Evolutionary conservation across 1,284 basidiomycete genomes (phyloP).

Genomic region (Mycena sp.): DNA sequence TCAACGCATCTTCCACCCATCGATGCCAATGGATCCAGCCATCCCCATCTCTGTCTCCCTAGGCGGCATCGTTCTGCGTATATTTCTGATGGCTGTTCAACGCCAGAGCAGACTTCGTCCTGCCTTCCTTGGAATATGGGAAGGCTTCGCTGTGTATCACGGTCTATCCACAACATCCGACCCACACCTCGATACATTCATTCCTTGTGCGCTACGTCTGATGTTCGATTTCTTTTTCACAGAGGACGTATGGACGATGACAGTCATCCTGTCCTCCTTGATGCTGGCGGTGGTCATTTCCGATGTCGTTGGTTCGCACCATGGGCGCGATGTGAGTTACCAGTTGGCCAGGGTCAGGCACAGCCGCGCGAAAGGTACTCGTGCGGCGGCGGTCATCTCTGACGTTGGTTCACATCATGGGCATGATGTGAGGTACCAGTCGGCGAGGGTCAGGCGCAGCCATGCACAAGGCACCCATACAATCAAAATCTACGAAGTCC

Average conservation of each 20-base stretch:
- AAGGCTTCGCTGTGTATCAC: conserved; percentile 19
- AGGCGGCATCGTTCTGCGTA: conserved; percentile 20
- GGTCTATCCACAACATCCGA: background rate
- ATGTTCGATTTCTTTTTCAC: conserved; percentile 23
- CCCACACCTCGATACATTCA: background rate
- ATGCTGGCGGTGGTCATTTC: conserved; percentile 10
- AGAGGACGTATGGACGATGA: conserved; percentile 6
- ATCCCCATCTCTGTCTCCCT: conserved; percentile 7
- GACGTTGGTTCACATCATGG: no score
- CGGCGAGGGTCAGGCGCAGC: no score
- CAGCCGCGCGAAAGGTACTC: no score
- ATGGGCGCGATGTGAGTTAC: conserved; percentile 2
- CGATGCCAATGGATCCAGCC: conserved; percentile 13
- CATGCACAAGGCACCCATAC: background rate
- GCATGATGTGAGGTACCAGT: no score
- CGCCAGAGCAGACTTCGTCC: conserved; percentile 11
- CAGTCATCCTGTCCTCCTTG: conserved; percentile 14
- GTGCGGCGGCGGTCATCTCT: no score
- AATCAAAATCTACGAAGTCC: background rate
- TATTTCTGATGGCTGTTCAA: conserved; percentile 19
- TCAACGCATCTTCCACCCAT: no score
- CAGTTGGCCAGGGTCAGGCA: no score
- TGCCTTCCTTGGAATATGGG: conserved; percentile 18
- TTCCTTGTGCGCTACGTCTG: conserved; percentile 16
- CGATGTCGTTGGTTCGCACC: conserved; percentile 14